Conservation (phyloP, 305 asterid species). For the Solanum aculeatissimum region DNA sequence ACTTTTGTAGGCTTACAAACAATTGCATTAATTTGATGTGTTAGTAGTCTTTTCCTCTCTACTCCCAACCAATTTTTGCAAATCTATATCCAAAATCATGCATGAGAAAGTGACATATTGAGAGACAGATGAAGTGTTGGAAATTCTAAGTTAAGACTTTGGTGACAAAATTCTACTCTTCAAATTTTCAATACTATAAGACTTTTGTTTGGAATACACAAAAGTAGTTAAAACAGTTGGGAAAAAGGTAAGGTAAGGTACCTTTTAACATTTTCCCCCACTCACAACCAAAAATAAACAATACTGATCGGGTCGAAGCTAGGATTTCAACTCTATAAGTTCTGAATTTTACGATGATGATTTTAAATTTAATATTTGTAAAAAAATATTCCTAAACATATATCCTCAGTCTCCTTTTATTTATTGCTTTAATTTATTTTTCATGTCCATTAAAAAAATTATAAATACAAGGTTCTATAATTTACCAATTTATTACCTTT, state of each 20-base stretch:
- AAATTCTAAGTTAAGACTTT: constrained; percentile 14
- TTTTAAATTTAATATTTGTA: background rate
- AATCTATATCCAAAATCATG: background rate
- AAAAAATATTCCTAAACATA: no score
- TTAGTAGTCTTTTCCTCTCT: background rate
- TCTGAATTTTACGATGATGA: background rate
- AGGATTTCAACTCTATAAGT: background rate
- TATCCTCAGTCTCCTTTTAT: no score
- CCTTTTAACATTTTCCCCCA: background rate
- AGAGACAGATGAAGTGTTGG: constrained; percentile 2
- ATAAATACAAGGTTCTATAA: background rate
- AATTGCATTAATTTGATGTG: constrained; percentile 4
- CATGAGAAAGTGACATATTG: background rate
- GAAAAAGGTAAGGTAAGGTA: background rate
- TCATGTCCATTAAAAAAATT: background rate
- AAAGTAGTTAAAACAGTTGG: constrained; percentile 19
- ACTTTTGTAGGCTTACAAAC: constrained; percentile 9
- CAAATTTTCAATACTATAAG: background rate
- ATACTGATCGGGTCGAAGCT: background rate
- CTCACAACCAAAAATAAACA: background rate
- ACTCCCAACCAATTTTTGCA: background rate
- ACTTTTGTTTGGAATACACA: background rate
- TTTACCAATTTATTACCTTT: background rate
- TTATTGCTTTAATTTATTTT: background rate
- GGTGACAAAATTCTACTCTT: background rate